Percentiles rank a stretch among this genome's conserved stretches.
These are phyloP conservation scores for Cinchona pubescens DNA, from an alignment of 257 asterid species.

Conservation along the genomic window DNA sequence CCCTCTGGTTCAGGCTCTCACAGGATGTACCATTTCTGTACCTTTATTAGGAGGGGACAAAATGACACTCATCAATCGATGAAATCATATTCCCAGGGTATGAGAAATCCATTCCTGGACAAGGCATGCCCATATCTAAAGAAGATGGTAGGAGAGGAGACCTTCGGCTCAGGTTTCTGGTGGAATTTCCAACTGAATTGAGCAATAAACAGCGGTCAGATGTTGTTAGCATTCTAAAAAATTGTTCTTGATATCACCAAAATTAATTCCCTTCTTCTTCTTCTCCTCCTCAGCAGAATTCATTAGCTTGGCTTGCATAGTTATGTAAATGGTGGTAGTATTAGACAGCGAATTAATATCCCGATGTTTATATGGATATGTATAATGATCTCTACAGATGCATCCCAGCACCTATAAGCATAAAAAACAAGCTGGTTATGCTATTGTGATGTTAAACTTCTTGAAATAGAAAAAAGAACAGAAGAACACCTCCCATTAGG, in stretches of 20 bases:
- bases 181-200: constrained; percentile 62
- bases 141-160: constrained; percentile 58
- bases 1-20: constrained; percentile 77
- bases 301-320: not conserved
- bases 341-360: constrained; percentile 3
- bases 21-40: constrained; percentile 63
- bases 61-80: constrained; percentile 42
- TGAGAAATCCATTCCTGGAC: constrained; percentile 61
- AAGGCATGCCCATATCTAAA: constrained; percentile 74
- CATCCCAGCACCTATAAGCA: constrained; percentile 10
- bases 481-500: not conserved
- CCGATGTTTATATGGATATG: not conserved
- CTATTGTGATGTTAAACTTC: no score
- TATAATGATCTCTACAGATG: constrained; percentile 6
- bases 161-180: constrained; percentile 70
- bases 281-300: not conserved
- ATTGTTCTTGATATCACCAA: constrained; percentile 31
- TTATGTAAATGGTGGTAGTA: constrained; percentile 15
- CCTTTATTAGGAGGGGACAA: constrained; percentile 77
- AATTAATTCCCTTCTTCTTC: not conserved
- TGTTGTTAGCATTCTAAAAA: constrained; percentile 51
- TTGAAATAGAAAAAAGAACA: not conserved
- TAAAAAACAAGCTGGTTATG: not conserved
- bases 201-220: constrained; percentile 49
- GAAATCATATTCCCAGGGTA: constrained; percentile 77